A percentile compares a stretch with the other conserved stretches of the same genome.
phyloP scores from a whole-genome alignment of 768 basidiomycete species.

The Porpolomopsis calyptriformis region DNA sequence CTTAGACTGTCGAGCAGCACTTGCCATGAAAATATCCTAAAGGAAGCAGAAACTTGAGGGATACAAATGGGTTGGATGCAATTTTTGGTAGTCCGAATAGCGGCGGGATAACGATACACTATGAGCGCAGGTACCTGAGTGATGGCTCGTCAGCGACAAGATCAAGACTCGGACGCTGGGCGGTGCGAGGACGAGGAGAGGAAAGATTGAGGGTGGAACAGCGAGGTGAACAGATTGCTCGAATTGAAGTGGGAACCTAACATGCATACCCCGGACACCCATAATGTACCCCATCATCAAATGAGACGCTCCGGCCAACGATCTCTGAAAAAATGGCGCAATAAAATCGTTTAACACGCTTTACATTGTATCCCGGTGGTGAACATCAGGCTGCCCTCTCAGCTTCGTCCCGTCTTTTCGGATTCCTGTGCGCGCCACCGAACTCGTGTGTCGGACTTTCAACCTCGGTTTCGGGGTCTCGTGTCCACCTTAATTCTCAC shows the following conservation, averaged over 20 bases:
- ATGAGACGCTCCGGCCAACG: too few relatives aligned
- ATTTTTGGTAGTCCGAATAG: background rate
- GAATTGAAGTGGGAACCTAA: background rate
- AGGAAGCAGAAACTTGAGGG: constrained; percentile 17
- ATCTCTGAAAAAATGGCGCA: too few relatives aligned
- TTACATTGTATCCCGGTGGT: too few relatives aligned
- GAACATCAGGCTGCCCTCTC: too few relatives aligned
- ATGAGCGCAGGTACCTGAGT: too few relatives aligned
- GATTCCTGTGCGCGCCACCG: background rate
- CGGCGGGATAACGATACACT: too few relatives aligned
- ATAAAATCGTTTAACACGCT: too few relatives aligned
- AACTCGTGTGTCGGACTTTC: constrained; percentile 5
- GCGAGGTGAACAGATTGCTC: background rate
- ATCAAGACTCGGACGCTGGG: background rate
- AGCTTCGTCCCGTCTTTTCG: too few relatives aligned
- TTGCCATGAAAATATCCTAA: constrained; percentile 37
- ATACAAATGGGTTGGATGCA: constrained; percentile 12
- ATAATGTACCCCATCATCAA: too few relatives aligned
- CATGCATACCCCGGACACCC: background rate
- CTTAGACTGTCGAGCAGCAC: constrained; percentile 55
- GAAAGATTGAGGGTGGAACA: background rate
- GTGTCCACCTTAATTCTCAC: background rate
- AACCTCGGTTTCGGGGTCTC: constrained; percentile 1
- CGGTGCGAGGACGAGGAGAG: background rate
- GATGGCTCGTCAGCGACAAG: too few relatives aligned